Evolutionary conservation across 176 grass and related monocot genomes (phyloP).

Genomic region (Themeda triandra): DNA sequence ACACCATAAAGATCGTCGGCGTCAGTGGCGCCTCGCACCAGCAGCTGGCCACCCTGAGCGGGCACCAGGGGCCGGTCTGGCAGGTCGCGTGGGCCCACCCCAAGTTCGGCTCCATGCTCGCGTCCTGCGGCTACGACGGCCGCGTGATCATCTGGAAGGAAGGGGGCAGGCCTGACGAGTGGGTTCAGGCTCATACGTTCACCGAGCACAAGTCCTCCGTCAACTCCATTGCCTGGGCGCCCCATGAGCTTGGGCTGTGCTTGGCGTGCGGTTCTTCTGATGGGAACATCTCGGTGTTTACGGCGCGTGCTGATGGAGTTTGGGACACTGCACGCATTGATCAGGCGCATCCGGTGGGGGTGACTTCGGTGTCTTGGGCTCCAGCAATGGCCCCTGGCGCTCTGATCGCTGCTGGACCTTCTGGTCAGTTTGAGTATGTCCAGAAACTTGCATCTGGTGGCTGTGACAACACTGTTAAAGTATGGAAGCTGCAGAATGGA

Average conservation of each 20-base stretch:
- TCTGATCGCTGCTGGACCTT: constrained; percentile 48
- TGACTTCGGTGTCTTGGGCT: constrained; percentile 71
- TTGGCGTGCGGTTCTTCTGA: constrained; percentile 73
- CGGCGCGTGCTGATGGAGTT: constrained; percentile 54
- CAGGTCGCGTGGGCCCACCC: constrained; percentile 70
- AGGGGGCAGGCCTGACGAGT: constrained; percentile 79
- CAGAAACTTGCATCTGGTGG: constrained; percentile 77
- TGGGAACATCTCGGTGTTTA: constrained; percentile 71
- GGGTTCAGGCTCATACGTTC: constrained; percentile 54
- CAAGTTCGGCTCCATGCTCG: constrained; percentile 71
- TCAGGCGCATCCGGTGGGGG: constrained; percentile 68
- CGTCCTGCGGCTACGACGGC: constrained; percentile 67
- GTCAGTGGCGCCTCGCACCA: constrained; percentile 62
- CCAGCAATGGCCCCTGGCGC: constrained; percentile 58
- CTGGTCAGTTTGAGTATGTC: constrained; percentile 57
- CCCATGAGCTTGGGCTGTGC: constrained; percentile 72
- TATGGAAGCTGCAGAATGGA: constrained; percentile 72
- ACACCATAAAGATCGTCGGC: constrained; percentile 75
- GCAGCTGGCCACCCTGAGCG: constrained; percentile 66
- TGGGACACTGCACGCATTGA: constrained; percentile 70
- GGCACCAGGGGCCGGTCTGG: constrained; percentile 74
- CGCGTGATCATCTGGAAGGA: constrained; percentile 78
- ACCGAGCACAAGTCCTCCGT: constrained; percentile 69
- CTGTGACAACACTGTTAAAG: constrained; percentile 77
- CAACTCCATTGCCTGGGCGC: constrained; percentile 73